Evolutionary conservation across 2,329 filamentous ascomycete genomes (phyloP).

Genomic region (Aspergillus bombycis): DNA sequence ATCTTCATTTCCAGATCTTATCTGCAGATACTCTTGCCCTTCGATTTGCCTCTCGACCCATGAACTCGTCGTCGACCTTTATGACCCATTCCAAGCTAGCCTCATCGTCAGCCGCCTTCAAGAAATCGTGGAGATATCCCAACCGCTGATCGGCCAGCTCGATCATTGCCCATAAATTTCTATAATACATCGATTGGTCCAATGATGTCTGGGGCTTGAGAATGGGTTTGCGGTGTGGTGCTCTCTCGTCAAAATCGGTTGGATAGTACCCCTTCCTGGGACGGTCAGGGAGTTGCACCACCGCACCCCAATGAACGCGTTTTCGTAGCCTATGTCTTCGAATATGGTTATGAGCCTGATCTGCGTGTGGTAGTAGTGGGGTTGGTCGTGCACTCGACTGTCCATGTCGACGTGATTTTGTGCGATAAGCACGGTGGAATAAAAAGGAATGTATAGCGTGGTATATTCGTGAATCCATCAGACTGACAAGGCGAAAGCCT

Average conservation of each 20-base stretch:
- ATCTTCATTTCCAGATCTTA: neutral
- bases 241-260: neutral
- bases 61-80: neutral
- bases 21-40: neutral
- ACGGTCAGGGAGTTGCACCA: neutral
- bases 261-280: neutral
- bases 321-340: neutral
- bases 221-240: neutral
- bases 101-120: slow-evolving; percentile 10
- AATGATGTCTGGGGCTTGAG: neutral
- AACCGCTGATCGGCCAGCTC: neutral
- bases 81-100: neutral
- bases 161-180: neutral
- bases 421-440: neutral
- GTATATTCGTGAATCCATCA: neutral
- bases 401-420: neutral
- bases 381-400: neutral
- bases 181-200: neutral
- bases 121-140: neutral
- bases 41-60: neutral
- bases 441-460: neutral
- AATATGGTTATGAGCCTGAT: neutral
- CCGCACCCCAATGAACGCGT: neutral
- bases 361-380: neutral
- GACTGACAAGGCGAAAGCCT: neutral